Conservation (phyloP, 164 flowering plant genomes). For the Liquidambar formosana region DNA sequence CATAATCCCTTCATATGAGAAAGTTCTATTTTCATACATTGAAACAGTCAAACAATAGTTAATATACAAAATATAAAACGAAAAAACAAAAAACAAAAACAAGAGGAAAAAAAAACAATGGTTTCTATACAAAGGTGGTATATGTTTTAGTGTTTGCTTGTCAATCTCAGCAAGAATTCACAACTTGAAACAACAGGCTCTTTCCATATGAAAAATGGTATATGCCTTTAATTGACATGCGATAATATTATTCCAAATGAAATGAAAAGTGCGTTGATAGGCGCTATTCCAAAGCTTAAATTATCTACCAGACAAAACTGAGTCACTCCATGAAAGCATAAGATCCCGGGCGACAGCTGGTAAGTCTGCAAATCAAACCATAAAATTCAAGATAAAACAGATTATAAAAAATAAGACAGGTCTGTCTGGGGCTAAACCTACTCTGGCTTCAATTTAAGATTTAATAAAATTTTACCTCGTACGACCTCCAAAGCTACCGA, state of each 20-base stretch:
- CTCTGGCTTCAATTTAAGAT: not conserved
- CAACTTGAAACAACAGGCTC: too few species aligned
- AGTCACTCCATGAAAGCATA: slow-evolving; percentile 83
- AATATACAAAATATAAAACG: too few species aligned
- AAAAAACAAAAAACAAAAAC: too few species aligned
- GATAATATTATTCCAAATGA: not conserved
- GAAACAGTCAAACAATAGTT: too few species aligned
- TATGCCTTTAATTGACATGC: not conserved
- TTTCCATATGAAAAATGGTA: too few species aligned
- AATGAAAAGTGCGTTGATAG: not conserved
- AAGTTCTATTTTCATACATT: too few species aligned
- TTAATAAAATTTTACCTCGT: not conserved
- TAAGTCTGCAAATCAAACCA: slow-evolving; percentile 50
- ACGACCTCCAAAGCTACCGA: too few species aligned
- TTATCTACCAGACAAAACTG: slow-evolving; percentile 61
- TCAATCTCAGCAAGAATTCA: too few species aligned
- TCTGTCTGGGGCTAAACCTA: not conserved
- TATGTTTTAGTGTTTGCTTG: too few species aligned
- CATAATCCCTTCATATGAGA: too few species aligned
- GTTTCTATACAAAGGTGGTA: too few species aligned
- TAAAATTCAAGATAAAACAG: not conserved
- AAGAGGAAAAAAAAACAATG: too few species aligned
- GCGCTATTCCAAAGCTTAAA: not conserved
- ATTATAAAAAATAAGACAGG: not conserved
- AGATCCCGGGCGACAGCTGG: slow-evolving; percentile 75